phyloP scores from a whole-genome alignment of 2,329 filamentous ascomycete species.

The Colletotrichum brevisporum region DNA sequence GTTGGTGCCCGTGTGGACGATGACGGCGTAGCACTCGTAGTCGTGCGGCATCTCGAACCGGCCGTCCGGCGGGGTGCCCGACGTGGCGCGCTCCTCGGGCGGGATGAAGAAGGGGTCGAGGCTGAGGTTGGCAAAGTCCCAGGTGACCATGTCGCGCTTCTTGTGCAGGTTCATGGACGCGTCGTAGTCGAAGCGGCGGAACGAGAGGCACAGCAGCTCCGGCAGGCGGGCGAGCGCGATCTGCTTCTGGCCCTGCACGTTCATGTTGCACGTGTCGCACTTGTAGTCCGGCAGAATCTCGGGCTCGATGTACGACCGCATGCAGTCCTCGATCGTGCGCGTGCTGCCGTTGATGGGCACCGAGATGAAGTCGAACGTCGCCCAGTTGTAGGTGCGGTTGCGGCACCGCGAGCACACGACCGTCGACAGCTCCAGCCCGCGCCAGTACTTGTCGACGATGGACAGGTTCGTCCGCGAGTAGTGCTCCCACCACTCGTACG shows the following conservation, averaged over 20 bases:
- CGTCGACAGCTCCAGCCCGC: conserved; percentile 80
- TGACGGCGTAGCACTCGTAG: conserved; percentile 90
- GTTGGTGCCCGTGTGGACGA: conserved; percentile 79
- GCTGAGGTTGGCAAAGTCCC: conserved; percentile 80
- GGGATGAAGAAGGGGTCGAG: conserved; percentile 61
- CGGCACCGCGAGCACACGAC: conserved; percentile 75
- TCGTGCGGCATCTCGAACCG: conserved; percentile 70
- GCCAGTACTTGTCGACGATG: conserved; percentile 85
- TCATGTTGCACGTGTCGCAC: conserved; percentile 81
- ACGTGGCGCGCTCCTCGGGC: conserved; percentile 52
- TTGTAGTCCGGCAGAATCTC: conserved; percentile 78
- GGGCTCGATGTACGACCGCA: conserved; percentile 77
- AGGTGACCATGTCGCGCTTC: conserved; percentile 81
- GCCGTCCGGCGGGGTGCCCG: conserved; percentile 46
- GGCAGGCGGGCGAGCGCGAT: conserved; percentile 84
- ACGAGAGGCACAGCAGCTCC: conserved; percentile 81
- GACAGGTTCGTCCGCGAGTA: conserved; percentile 79
- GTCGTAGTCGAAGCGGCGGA: conserved; percentile 71
- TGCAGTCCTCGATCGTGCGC: conserved; percentile 70
- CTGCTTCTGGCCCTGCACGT: conserved; percentile 77
- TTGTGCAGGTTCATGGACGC: conserved; percentile 51
- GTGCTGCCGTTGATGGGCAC: conserved; percentile 54
- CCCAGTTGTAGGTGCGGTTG: conserved; percentile 62
- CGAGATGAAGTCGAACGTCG: conserved; percentile 68
- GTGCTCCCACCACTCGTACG: conserved; percentile 80